phyloP scores from a whole-genome alignment of 2,329 filamentous ascomycete species.

The Fusarium sambucinum region DNA sequence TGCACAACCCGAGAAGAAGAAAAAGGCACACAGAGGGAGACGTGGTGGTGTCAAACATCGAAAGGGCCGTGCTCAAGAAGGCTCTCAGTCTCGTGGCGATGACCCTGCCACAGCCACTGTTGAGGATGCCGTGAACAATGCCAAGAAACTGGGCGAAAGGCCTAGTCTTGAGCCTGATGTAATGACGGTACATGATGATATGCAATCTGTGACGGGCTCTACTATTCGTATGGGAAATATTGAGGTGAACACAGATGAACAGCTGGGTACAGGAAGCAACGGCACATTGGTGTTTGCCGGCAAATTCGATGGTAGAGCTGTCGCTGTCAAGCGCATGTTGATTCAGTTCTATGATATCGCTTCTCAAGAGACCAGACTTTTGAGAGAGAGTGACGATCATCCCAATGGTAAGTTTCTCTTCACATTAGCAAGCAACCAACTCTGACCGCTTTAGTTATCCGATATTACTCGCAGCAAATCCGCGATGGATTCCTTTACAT shows the following conservation, averaged over 20 bases:
- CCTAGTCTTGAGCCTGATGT: constrained; percentile 71
- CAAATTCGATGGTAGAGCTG: constrained; percentile 91
- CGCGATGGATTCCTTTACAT: constrained; percentile 95
- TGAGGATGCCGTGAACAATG: constrained; percentile 71
- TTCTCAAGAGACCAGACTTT: constrained; percentile 88
- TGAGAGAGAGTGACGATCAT: constrained; percentile 95
- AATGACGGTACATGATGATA: constrained; percentile 67
- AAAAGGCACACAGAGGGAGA: constrained; percentile 77
- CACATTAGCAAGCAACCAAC: too few species aligned
- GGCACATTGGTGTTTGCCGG: constrained; percentile 97
- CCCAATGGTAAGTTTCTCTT: constrained; percentile 72
- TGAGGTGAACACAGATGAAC: constrained; percentile 72
- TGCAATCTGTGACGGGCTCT: constrained; percentile 70
- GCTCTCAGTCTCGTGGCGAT: constrained; percentile 63
- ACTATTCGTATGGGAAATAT: constrained; percentile 73
- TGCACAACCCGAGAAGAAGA: constrained; percentile 65
- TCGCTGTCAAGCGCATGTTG: constrained; percentile 97
- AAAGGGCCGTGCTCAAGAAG: constrained; percentile 67
- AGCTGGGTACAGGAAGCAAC: constrained; percentile 86
- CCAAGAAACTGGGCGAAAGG: constrained; percentile 68
- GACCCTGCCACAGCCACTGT: constrained; percentile 60
- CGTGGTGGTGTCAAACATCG: constrained; percentile 78
- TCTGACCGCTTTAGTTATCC: constrained; percentile 74
- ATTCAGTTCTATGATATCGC: constrained; percentile 97
- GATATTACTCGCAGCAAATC: constrained; percentile 93